These are phyloP conservation scores for Gremmenia infestans DNA, from an alignment of 2,329 filamentous ascomycete species.

Conservation along the genomic window DNA sequence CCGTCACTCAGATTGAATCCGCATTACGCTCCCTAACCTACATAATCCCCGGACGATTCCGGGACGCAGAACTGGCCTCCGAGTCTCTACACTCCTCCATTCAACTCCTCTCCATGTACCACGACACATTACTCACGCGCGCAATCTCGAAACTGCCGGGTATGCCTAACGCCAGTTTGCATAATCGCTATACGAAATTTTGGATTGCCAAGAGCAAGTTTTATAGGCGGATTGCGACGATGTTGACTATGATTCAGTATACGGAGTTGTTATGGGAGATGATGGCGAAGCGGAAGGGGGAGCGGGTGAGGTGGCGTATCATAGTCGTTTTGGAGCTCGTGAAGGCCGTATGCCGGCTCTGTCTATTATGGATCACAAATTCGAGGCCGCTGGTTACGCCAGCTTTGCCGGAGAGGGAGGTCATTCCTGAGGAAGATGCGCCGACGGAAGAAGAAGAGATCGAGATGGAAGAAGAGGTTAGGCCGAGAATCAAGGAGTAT, in stretches of 20 bases:
- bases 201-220: constrained; percentile 60
- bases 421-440: constrained; percentile 53
- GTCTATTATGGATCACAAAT: constrained; percentile 77
- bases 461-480: constrained; percentile 39
- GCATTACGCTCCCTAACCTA: constrained; percentile 90
- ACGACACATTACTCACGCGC: constrained; percentile 77
- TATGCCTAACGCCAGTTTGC: constrained; percentile 46
- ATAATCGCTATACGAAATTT: constrained; percentile 62
- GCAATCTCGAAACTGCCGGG: constrained; percentile 54
- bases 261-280: constrained; percentile 97
- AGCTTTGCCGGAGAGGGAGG: constrained; percentile 78
- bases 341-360: constrained; percentile 78
- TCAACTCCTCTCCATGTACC: constrained; percentile 86
- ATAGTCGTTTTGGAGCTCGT: constrained; percentile 79
- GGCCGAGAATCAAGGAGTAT: constrained; percentile 55
- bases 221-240: constrained; percentile 76
- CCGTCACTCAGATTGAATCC: constrained; percentile 92
- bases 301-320: constrained; percentile 79
- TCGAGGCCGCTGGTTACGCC: constrained; percentile 79
- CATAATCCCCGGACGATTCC: constrained; percentile 86
- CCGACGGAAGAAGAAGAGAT: constrained; percentile 46
- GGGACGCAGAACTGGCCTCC: constrained; percentile 90
- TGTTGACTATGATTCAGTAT: constrained; percentile 87
- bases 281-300: constrained; percentile 81
- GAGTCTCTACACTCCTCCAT: constrained; percentile 87